A percentile compares a stretch with the other conserved stretches of the same genome.
phyloP scores from a whole-genome alignment of 768 basidiomycete species.

The Phanerochaete carnosa region DNA sequence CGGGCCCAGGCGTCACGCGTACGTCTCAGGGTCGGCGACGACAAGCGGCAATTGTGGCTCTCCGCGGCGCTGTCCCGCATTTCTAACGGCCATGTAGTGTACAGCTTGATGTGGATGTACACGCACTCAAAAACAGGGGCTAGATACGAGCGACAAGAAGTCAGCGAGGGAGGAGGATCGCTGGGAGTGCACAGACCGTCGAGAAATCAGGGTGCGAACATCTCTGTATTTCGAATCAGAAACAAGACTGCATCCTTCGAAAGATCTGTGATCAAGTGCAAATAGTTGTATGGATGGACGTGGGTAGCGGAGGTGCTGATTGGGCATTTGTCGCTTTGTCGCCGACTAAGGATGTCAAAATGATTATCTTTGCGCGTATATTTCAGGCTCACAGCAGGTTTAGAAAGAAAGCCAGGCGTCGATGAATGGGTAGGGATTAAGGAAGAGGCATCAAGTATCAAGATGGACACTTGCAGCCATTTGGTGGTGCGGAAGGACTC shows the following conservation, averaged over 20 bases:
- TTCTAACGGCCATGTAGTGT: background rate
- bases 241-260: background rate
- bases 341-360: background rate
- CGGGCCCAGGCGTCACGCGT: background rate
- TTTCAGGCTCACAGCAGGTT: background rate
- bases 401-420: no score
- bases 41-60: background rate
- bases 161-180: background rate
- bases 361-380: background rate
- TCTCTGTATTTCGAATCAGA: background rate
- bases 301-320: background rate
- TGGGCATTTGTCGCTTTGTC: background rate
- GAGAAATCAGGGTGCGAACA: background rate
- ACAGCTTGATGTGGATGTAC: background rate
- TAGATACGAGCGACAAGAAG: background rate
- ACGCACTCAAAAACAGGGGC: background rate
- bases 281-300: background rate
- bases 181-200: background rate
- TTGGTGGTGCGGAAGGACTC: no score
- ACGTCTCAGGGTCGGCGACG: background rate
- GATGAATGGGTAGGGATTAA: no score
- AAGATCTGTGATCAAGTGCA: background rate
- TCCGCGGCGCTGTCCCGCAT: background rate
- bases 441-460: no score
- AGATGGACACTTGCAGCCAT: no score